Base-by-base conservation (phyloP, 768 basidiomycete species). In the Paxillus rubicundulus region DNA sequence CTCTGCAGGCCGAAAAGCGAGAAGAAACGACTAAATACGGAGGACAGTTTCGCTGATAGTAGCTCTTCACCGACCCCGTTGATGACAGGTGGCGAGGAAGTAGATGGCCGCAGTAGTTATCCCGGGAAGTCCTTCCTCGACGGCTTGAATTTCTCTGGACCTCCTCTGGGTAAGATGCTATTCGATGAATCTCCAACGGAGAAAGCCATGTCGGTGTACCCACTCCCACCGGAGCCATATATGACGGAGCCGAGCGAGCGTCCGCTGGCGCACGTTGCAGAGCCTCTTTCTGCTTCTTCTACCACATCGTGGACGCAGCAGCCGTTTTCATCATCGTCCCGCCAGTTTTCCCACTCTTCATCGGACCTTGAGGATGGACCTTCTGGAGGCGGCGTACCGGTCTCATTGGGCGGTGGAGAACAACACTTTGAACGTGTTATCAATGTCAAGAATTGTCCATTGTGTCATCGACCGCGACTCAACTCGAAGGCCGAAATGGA, bases 371-470 rank as follows among this genome's bases (percentile, higher is more conserved):
- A 77, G 39, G 77, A 77, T 1, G 60, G 62, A 21, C 61, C 71
- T 42, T 60, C 67, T 1, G 30, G 45, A 1, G 41, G 56, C 7
- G 50, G 44, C 14, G 14, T 34, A 8, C 40, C 53, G 1, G 53
- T 51, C 3, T 16, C 51, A 20, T 62, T 64, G 1, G 50, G 47
- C 5, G 58, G 56, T 32, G 60, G 58, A 14, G 70, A 72, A 12
- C 75, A 78, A 12, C 61, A 73, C 6, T 72, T 86, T 45, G 92
- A 98, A 68, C 82, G 93, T 6, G 85, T 99, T 27, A 95, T 98
- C 75, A 98, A 98, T 66, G 84, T 99, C 60, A 89, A 89, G 77
- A 88, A 83, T 50, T 99, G 96, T 65, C 96, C 96, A 0, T 68
- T 99, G 40, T 99, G 96, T 65, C 94, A 93, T 65, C 84, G 92